Evolutionary conservation across 1,284 basidiomycete genomes (phyloP).

Genomic region (Cystobasidium sp.): DNA sequence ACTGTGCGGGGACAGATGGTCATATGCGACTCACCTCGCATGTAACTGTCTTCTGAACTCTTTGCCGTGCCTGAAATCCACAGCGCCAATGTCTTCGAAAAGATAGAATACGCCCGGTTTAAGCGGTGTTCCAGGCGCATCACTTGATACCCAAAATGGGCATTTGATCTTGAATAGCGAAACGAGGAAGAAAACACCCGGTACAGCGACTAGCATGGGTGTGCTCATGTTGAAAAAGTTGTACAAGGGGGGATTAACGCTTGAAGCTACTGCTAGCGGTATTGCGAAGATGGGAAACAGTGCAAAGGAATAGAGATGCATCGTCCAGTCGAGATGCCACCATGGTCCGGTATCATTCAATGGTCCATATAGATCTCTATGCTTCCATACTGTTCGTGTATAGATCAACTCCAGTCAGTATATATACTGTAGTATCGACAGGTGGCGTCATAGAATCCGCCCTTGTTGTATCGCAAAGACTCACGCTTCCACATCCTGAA

Average conservation of each 20-base stretch:
- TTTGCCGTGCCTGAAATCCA: conserved; percentile 49
- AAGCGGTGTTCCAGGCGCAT: conserved; percentile 46
- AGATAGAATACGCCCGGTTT: conserved; percentile 49
- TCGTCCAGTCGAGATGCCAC: conserved; percentile 47
- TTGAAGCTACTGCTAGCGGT: conserved; percentile 49
- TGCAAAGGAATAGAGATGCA: conserved; percentile 42
- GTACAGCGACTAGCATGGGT: conserved; percentile 47
- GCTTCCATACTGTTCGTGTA: conserved; percentile 43
- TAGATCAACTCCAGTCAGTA: neutral
- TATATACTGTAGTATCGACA: neutral
- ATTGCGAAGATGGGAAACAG: conserved; percentile 48
- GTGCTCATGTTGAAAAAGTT: conserved; percentile 49
- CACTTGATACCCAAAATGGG: conserved; percentile 47
- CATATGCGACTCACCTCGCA: conserved; percentile 53
- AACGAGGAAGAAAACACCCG: conserved; percentile 47
- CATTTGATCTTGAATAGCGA: conserved; percentile 45
- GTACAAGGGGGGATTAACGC: conserved; percentile 47
- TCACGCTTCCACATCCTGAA: conserved; percentile 48
- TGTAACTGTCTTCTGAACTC: conserved; percentile 47
- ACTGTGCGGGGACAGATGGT: neutral
- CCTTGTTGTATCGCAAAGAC: conserved; percentile 7
- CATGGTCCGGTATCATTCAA: conserved; percentile 38
- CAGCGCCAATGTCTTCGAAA: conserved; percentile 50
- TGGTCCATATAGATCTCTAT: conserved; percentile 48
- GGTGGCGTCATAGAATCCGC: neutral